Evolutionary conservation across 768 basidiomycete genomes (phyloP), one percentile per base, ranked within the genome.

Genomic region (Phlegmacium glaucopus): DNA sequence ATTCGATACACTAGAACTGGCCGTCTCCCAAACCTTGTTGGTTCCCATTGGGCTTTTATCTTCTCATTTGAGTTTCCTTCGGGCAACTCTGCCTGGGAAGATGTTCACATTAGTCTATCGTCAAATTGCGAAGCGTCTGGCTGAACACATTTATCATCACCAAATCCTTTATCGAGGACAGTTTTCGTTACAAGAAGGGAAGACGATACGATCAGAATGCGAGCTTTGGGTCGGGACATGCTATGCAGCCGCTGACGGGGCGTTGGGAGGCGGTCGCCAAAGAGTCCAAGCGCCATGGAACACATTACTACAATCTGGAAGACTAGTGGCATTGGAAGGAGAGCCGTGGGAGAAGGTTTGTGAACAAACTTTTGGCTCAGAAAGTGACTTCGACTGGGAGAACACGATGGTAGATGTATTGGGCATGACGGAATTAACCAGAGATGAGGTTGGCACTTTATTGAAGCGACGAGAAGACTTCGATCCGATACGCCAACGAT

Each of bases 221-320:
- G 77, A 83, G 59, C 74, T 91, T 40, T 93, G 94, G 93, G 75
- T 85, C 5, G 87, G 90, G 66, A 86, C 88, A 6, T 89, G 83
- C 49, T 77, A 80, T 22, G 66, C 70, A 16, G 85, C 82, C 2
- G 66, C 92, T 32, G 69, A 64, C 37, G 75, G 68, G 9, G 62
- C 65, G 32, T 65, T 77, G 34, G 68, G 65, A 17, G 77, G 75
- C 47, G 76, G 71, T 40, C 74, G 62, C 55, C 69, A 65, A 44
- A 76, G 82, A 13, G 76, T 85, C 1, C 85, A 87, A 59, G 78
- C 76, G 0, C 89, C 91, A 3, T 95, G 94, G 93, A 69, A 77
- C 42, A 75, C 75, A 46, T 70, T 94, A 30, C 61, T 87, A 13
- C 83, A 86, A 47, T 85, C 87, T 1, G 86, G 80, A 13, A 76